These are phyloP conservation scores for Lumnitzera littorea DNA, from an alignment of 345 rosid species.

Conservation along the genomic window DNA sequence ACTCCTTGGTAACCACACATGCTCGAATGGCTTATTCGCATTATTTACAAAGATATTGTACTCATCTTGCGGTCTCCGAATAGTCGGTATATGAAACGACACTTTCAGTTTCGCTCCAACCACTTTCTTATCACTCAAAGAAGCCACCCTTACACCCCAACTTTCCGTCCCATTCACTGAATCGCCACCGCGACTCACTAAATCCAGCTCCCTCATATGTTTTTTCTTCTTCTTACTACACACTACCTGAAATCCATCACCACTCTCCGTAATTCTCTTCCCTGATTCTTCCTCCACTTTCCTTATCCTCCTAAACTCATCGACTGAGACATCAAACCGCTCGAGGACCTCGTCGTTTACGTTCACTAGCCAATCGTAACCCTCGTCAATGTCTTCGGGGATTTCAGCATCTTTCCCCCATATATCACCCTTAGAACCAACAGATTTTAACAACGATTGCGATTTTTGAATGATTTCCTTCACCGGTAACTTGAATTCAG, in stretches of 20 bases:
- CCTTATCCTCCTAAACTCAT: constrained; percentile 39
- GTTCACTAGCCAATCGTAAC: constrained; percentile 62
- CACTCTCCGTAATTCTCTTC: constrained; percentile 14
- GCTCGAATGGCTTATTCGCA: constrained; percentile 58
- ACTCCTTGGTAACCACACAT: constrained; percentile 66
- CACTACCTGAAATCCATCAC: constrained; percentile 67
- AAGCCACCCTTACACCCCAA: constrained; percentile 53
- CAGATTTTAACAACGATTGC: constrained; percentile 40
- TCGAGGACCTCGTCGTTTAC: constrained; percentile 67
- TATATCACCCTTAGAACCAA: constrained; percentile 39
- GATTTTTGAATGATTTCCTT: constrained; percentile 38
- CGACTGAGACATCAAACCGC: constrained; percentile 50
- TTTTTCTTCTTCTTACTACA: constrained; percentile 73
- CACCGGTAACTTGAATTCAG: constrained; percentile 59
- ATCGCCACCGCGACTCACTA: constrained; percentile 9
- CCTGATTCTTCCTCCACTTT: constrained; percentile 45
- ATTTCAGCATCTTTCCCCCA: constrained; percentile 22
- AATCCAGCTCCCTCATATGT: constrained; percentile 21
- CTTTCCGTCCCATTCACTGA: constrained; percentile 12
- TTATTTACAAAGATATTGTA: constrained; percentile 61
- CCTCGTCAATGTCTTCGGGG: constrained; percentile 43
- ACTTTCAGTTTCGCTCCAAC: constrained; percentile 42
- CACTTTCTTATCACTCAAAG: constrained; percentile 32
- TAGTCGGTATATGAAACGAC: constrained; percentile 61
- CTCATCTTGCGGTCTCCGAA: constrained; percentile 72